Base-by-base conservation (phyloP, 164 flowering plant genomes). In the Protea cynaroides region DNA sequence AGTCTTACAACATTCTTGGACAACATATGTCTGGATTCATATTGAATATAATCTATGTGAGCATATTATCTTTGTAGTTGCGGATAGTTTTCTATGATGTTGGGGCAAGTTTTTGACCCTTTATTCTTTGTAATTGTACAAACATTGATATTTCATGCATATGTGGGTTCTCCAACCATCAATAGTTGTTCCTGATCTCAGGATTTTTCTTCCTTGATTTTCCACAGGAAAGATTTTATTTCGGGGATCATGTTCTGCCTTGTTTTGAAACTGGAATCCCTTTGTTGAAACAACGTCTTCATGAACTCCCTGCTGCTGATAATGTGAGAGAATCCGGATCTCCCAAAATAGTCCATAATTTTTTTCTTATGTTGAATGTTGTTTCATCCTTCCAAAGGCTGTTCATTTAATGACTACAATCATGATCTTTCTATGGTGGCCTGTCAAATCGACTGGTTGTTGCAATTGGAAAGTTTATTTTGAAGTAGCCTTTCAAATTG, bases 231-330 rank as follows among this genome's bases (percentile, higher is more conserved):
- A 85, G 98, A 53, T 93, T 93, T 81, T 93, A 93, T 69, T 93
- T 93, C 67, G 85, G 95, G 25, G 98, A 90, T 71, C 80, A 85
- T 69, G 91, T 93, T 68, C 77, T 93, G 75, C 98, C 98, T 59
- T 78, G 84, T 68, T 91, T 94, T 74, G 97, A 91, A 74, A 89
- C 90, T 60, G 98, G 97, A 24, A 94, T 94, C 63, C 98, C 98
- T 46, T 73, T 91, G 63, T 68, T 94, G 70, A 87, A 82, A 81
- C 82, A 85, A 64, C 90, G 98, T 18, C 95, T 94, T 69, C 82
- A 81, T 61, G 86, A 85, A 74, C 91, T 94, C 65, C 92, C 95
- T 29, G 89, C 87, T 69, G 74, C 86, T 51, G 85, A 91, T 37
- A 86, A 91, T 65, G 98, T 87, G 55, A 81, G 81, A 64, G 59